These are phyloP conservation scores for Panellus pusillus DNA, from an alignment of 768 basidiomycete species.

Conservation along the genomic window DNA sequence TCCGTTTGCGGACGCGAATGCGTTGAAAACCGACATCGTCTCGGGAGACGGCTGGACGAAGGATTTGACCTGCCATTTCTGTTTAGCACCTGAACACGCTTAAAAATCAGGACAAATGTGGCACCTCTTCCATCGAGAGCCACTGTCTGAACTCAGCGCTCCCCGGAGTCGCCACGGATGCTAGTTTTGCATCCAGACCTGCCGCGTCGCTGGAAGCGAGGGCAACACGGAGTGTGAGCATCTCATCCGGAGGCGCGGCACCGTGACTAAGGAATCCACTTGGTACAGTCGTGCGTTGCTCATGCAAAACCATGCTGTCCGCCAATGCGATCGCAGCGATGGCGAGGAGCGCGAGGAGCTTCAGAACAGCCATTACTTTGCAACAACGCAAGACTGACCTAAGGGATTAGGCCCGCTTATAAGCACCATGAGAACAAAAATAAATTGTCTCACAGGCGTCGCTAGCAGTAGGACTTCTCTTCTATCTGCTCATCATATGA, in stretches of 20 bases:
- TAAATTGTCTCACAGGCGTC: too few relatives aligned
- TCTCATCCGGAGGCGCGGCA: neutral
- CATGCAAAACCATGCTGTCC: constrained; percentile 1
- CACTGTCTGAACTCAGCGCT: constrained; percentile 7
- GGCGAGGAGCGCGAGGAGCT: too few relatives aligned
- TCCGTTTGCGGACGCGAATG: constrained; percentile 6
- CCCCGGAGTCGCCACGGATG: constrained; percentile 2
- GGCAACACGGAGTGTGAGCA: constrained; percentile 3
- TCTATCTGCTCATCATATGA: too few relatives aligned
- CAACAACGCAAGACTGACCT: too few relatives aligned
- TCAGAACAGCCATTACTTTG: too few relatives aligned
- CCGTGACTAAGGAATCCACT: neutral
- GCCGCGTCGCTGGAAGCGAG: constrained; percentile 3
- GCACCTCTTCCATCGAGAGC: constrained; percentile 6
- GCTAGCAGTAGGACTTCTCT: too few relatives aligned
- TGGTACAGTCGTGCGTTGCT: neutral
- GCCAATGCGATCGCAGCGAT: neutral
- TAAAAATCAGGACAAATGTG: neutral
- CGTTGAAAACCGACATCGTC: neutral
- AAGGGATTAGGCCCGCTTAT: too few relatives aligned
- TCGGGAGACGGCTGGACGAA: constrained; percentile 7
- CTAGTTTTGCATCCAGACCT: constrained; percentile 1
- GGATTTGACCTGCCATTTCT: constrained; percentile 1
- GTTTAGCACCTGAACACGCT: neutral
- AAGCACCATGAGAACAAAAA: too few relatives aligned